Evolutionary conservation across 1,284 basidiomycete genomes (phyloP).

Genomic region (Cronartium quercuum): DNA sequence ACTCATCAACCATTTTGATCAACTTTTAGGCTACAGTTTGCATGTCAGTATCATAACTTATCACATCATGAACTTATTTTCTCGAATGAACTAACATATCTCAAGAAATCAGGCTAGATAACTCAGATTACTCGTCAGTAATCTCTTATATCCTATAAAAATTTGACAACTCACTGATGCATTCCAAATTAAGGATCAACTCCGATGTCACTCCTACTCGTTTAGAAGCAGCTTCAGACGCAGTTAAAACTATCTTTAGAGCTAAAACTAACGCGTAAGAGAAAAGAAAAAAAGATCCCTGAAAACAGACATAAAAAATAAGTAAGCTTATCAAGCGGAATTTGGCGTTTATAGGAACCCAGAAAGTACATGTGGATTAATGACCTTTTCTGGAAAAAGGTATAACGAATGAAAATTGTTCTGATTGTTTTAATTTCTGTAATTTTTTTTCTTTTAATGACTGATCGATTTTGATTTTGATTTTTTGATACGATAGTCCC

Average conservation of each 20-base stretch:
- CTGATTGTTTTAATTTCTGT: conserved; percentile 1
- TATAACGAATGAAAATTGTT: no score
- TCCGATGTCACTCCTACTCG: conserved; percentile 42
- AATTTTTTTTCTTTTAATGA: conserved; percentile 16
- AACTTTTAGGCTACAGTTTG: conserved; percentile 28
- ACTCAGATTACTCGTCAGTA: conserved; percentile 81
- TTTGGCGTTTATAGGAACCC: conserved; percentile 61
- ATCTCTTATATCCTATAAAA: no score
- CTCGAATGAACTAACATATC: neutral
- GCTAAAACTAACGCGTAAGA: conserved; percentile 67
- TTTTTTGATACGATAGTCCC: neutral
- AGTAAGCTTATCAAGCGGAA: neutral
- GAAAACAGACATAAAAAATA: neutral
- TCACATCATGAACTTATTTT: neutral
- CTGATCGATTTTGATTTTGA: neutral
- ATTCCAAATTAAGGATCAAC: conserved; percentile 47
- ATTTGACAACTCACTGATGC: neutral
- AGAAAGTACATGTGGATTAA: conserved; percentile 91
- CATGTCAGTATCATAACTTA: conserved; percentile 19
- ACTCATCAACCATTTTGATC: neutral
- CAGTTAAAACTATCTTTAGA: conserved; percentile 82
- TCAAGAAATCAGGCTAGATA: conserved; percentile 62
- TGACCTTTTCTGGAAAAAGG: conserved; percentile 97
- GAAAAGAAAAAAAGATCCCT: neutral
- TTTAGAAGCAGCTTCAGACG: conserved; percentile 85